Evolutionary conservation across 306 rosid genomes (phyloP).

Genomic region (Carpinus viminea): DNA sequence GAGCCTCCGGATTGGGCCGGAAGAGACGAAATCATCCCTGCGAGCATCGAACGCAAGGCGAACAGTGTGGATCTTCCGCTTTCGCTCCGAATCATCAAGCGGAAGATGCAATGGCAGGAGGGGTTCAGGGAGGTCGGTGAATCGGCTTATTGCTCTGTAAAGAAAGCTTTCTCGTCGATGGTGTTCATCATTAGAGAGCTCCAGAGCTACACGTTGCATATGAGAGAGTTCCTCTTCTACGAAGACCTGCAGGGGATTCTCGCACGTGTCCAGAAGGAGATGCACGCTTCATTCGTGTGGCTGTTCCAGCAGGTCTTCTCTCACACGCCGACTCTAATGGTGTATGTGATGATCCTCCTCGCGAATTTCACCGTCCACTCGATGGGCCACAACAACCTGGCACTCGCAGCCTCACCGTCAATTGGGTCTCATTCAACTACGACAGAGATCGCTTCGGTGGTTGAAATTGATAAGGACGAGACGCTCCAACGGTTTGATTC

Average conservation of each 20-base stretch:
- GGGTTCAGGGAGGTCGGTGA: slow-evolving; percentile 66
- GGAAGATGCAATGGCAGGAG: slow-evolving; percentile 72
- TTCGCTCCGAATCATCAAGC: slow-evolving; percentile 76
- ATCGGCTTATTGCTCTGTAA: slow-evolving; percentile 70
- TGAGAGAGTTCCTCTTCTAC: slow-evolving; percentile 67
- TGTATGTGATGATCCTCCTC: slow-evolving; percentile 79
- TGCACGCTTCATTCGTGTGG: slow-evolving; percentile 96
- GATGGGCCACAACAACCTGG: slow-evolving; percentile 61
- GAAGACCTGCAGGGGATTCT: slow-evolving; percentile 80
- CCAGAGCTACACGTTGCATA: slow-evolving; percentile 70
- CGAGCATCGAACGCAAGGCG: slow-evolving; percentile 72
- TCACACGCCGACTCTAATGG: slow-evolving; percentile 87
- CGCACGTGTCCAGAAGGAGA: slow-evolving; percentile 70
- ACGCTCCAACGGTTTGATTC: slow-evolving; percentile 49
- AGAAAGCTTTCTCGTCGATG: slow-evolving; percentile 84
- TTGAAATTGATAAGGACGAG: slow-evolving; percentile 25
- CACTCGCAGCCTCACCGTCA: slow-evolving; percentile 50
- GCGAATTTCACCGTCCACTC: slow-evolving; percentile 88
- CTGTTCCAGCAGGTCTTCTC: slow-evolving; percentile 89
- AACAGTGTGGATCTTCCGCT: slow-evolving; percentile 86
- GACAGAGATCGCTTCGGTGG: slow-evolving; percentile 18
- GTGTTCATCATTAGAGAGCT: slow-evolving; percentile 90
- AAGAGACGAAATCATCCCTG: slow-evolving; percentile 51
- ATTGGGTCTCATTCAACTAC: slow-evolving; percentile 10
- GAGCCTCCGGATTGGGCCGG: slow-evolving; percentile 47